Percentiles rank a stretch among this genome's conserved stretches.
phyloP scores from a whole-genome alignment of 2,329 filamentous ascomycete species.

The Aspergillus eucalypticola region DNA sequence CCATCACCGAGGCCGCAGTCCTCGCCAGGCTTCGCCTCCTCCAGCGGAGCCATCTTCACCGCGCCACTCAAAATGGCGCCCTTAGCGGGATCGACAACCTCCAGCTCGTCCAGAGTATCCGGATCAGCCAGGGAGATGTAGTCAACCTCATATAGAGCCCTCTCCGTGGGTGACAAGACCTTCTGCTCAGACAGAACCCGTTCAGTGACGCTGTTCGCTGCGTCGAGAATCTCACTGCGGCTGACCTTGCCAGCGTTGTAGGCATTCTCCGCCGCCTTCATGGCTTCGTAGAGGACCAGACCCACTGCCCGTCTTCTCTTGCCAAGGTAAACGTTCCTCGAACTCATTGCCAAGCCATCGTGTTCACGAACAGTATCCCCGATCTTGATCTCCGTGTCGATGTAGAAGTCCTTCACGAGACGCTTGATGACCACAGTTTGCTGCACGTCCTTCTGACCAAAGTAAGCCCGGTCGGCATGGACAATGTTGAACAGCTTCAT shows the following conservation, averaged over 20 bases:
- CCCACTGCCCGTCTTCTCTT: slow-evolving; percentile 69
- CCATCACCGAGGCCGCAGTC: slow-evolving; percentile 69
- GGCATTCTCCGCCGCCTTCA: slow-evolving; percentile 68
- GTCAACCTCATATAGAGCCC: slow-evolving; percentile 78
- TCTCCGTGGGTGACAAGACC: slow-evolving; percentile 57
- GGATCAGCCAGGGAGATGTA: slow-evolving; percentile 91
- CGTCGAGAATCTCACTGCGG: slow-evolving; percentile 69
- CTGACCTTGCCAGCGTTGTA: slow-evolving; percentile 59
- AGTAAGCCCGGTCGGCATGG: slow-evolving; percentile 77
- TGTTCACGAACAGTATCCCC: slow-evolving; percentile 71
- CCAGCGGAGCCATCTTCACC: slow-evolving; percentile 82
- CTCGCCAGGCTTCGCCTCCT: slow-evolving; percentile 68
- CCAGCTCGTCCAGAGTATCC: slow-evolving; percentile 76
- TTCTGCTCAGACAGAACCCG: slow-evolving; percentile 62
- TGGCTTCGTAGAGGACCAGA: slow-evolving; percentile 68
- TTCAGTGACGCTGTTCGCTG: slow-evolving; percentile 64
- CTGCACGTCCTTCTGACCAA: slow-evolving; percentile 97
- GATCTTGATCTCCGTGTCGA: slow-evolving; percentile 73
- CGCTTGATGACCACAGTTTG: slow-evolving; percentile 87
- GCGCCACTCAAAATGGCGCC: slow-evolving; percentile 89
- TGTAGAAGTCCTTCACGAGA: slow-evolving; percentile 83
- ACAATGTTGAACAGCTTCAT: slow-evolving; percentile 91
- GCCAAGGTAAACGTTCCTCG: slow-evolving; percentile 90
- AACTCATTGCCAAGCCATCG: slow-evolving; percentile 88
- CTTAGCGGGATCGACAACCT: slow-evolving; percentile 64